Base-by-base conservation (phyloP, 106 monocot genomes). In the Acorus gramineus region DNA sequence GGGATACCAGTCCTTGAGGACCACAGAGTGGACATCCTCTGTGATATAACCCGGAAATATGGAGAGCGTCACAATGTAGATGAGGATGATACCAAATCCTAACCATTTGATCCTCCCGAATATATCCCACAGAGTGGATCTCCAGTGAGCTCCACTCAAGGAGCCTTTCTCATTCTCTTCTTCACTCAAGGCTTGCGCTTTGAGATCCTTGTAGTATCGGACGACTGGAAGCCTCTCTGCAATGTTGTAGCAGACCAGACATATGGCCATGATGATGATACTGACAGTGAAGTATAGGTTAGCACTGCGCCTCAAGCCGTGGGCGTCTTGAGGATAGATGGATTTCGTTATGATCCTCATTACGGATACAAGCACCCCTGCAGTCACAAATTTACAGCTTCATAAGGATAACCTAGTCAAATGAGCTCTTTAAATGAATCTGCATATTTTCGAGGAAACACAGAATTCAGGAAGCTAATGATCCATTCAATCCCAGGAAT, bases 251-350 rank as follows among this genome's bases (percentile, higher is more conserved):
- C 46, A 64, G 14, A 64, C 8, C 50, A 52, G 8, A 8, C 64
- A 64, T 49, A 49, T 50, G 46, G 52, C 7, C 64, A 64, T 64
- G 13, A 64, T 5, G 4, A 49, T 50, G 52, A 64, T 64, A 49
- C 64, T 50, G 64, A 64, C 64, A 52, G 14, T 49, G 49, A 64
- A 64, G 49, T 64, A 64, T n/a, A 64, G 50, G 50, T 64, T 49
- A 12, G 64, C 50, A 50, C 64, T 64, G 14, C 7, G 50, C 14
- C 64, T 64, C 48, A 64, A 28, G 2, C 64, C 64, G 7, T 49
- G 8, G 52, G 50, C 48, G 13, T 64, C 64, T 50, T 64, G 64
- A 9, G 64, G 64, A 28, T 6, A 50, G 2, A 50, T 11, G 6
- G 64, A 42, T 52, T 64, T 64, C 28, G 64, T 64, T 49, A 64